A percentile compares a stretch with the other conserved stretches of the same genome.
Conservation (phyloP, 2,329 filamentous ascomycete genomes). For the Pestalotiopsis sp. region DNA sequence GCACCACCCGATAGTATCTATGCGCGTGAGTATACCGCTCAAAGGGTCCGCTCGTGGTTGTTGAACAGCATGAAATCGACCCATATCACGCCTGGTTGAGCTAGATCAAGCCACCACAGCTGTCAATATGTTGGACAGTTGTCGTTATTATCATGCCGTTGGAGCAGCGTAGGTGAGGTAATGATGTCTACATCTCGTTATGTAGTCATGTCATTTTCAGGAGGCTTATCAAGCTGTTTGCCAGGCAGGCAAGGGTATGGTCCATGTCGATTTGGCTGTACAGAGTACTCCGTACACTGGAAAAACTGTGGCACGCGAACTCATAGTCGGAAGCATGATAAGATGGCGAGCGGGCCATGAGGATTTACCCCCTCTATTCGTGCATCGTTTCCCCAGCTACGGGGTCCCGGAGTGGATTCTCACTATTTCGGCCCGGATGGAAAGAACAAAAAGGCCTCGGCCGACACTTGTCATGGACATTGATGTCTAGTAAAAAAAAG, state of each 20-base stretch:
- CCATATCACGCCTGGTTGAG: not conserved
- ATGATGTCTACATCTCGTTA: not conserved
- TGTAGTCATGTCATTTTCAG: not conserved
- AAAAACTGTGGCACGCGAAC: not conserved
- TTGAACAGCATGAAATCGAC: not conserved
- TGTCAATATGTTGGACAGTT: not conserved
- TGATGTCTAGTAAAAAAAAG: too few species aligned
- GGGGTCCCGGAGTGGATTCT: not conserved
- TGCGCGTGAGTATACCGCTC: not conserved
- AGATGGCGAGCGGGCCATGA: not conserved
- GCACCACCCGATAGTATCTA: not conserved
- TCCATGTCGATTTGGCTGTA: not conserved
- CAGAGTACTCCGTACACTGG: not conserved
- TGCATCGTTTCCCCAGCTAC: not conserved
- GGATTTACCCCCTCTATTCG: not conserved
- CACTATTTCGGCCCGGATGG: not conserved
- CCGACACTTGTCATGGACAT: not conserved
- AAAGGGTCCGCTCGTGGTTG: not conserved
- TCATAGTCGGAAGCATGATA: not conserved
- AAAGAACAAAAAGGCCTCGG: not conserved
- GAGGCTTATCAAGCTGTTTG: not conserved
- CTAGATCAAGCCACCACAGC: not conserved
- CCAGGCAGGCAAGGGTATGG: not conserved
- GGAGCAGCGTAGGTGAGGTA: not conserved
- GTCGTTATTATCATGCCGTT: not conserved